Conservation (phyloP, 2,329 filamentous ascomycete species). For the Colletotrichum costaricense region DNA sequence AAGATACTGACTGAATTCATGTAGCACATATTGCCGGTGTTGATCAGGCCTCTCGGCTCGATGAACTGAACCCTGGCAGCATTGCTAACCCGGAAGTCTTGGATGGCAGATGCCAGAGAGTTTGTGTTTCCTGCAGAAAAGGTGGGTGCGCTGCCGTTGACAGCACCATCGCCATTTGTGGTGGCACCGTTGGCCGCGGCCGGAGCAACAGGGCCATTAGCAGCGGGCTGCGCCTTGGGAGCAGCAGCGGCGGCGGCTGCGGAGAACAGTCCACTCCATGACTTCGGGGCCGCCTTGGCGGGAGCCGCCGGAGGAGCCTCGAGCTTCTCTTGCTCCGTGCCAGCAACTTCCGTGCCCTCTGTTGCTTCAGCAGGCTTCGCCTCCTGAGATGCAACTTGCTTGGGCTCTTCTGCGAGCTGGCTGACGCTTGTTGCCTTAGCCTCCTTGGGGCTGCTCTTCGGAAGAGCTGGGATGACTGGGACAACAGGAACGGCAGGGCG, state of each 20-base stretch:
- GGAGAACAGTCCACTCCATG: conserved; percentile 55
- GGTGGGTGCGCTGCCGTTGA: conserved; percentile 14
- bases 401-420: conserved; percentile 17
- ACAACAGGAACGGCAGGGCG: conserved; percentile 53
- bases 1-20: conserved; percentile 90
- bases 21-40: conserved; percentile 99
- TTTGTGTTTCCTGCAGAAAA: conserved; percentile 42
- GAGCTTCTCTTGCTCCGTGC: conserved; percentile 21
- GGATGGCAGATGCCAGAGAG: conserved; percentile 82
- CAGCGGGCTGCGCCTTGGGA: conserved; percentile 37
- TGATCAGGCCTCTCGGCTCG: conserved; percentile 92
- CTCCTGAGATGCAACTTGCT: conserved; percentile 33
- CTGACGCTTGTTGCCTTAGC: conserved; percentile 35
- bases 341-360: conserved; percentile 24
- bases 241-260: conserved; percentile 35
- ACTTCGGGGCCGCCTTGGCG: conserved; percentile 45
- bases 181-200: conserved; percentile 35
- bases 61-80: conserved; percentile 81
- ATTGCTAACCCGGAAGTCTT: conserved; percentile 75
- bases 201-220: conserved; percentile 34
- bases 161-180: conserved; percentile 28
- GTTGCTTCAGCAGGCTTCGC: conserved; percentile 40
- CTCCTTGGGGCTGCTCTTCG: conserved; percentile 50
- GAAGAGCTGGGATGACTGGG: conserved; percentile 60
- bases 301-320: conserved; percentile 39